These are phyloP conservation scores for Trypanosoma brucei DNA, from an alignment of 208 protist genomes.

Conservation along the genomic window DNA sequence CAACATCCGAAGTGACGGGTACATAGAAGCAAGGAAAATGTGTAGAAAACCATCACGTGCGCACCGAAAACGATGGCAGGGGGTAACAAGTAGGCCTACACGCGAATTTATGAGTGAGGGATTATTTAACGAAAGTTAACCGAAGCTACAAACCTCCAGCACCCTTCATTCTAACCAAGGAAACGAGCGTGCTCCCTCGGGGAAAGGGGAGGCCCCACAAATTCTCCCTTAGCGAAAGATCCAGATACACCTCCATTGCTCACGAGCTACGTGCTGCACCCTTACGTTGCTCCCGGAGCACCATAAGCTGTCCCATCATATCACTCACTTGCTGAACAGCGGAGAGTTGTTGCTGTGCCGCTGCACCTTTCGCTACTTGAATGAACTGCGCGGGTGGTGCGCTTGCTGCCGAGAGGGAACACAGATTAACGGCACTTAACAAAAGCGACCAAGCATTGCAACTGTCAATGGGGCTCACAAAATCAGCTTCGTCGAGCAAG, in stretches of 20 bases:
- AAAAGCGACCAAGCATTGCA: slow-evolving; percentile 58
- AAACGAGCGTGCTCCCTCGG: no score
- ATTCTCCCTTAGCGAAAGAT: no score
- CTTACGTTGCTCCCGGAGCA: slow-evolving; percentile 3
- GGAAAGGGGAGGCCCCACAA: no score
- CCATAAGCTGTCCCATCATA: slow-evolving; percentile 20
- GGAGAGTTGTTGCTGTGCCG: slow-evolving; percentile 26
- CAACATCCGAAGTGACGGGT: not conserved
- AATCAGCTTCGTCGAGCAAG: slow-evolving; percentile 67
- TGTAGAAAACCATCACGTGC: not conserved
- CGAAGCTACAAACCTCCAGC: no score
- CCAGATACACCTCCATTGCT: not conserved
- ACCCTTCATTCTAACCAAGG: no score
- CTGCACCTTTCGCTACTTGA: slow-evolving; percentile 28
- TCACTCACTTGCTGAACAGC: slow-evolving; percentile 37
- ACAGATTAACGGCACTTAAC: slow-evolving; percentile 27
- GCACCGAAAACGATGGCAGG: no score
- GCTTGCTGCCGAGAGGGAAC: slow-evolving; percentile 4
- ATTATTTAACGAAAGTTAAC: no score
- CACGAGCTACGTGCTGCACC: not conserved
- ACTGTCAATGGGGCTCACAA: slow-evolving; percentile 60
- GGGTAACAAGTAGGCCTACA: no score
- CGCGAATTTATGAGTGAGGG: no score
- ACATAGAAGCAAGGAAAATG: not conserved
- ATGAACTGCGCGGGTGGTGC: not conserved